Base-by-base conservation (phyloP, 2,329 filamentous ascomycete genomes). In the Hymenoscyphus repandus region DNA sequence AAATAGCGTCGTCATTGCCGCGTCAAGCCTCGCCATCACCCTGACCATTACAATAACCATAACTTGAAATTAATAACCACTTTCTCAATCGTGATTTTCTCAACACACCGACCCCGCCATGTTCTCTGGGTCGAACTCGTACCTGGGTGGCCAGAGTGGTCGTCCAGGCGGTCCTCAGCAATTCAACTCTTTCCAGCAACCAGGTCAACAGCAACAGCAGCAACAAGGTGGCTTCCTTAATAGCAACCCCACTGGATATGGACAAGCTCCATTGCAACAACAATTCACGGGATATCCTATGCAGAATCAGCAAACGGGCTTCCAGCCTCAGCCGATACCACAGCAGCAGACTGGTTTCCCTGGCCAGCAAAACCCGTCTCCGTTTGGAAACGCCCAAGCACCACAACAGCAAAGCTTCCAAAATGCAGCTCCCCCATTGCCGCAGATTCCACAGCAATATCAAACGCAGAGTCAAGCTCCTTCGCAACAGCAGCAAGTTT, bases 41-140 rank as follows among this genome's bases (percentile, higher is more conserved):
- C 22, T 47, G 37, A 32, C 31, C 45, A 30, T 51, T n/a, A 32
- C 15, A 17, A 37, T 37, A 13, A 13, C 12, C 12, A 37, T 13
- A 40, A 13, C 38, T 18, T 17, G 5, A 17, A 40, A 15, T 6
- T 37, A 37, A 37, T 37, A 37, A 9, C 10, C 12, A 13, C 34
- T 37, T 49, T 49, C 30, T 36, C 27, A 42, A 50, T 51, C 48
- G 45, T 38, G 47, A 49, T 58, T 48, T 43, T 45, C 34, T 57
- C 42, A 41, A 54, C 49, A 56, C 50, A 38, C 47, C 67, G 33
- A 32, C 32, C 40, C 38, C 22, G 38, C 27, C 71, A 96, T 96
- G 92, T 97, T 89, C 74, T 93, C 90, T 60, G 89, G 86, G 69
- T 88, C 89, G 60, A 95, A 88, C 75, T 85, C 88, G 58, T 96